Conservation (phyloP, 148 eudicot genomes). For the Vaccinium darrowii region DNA sequence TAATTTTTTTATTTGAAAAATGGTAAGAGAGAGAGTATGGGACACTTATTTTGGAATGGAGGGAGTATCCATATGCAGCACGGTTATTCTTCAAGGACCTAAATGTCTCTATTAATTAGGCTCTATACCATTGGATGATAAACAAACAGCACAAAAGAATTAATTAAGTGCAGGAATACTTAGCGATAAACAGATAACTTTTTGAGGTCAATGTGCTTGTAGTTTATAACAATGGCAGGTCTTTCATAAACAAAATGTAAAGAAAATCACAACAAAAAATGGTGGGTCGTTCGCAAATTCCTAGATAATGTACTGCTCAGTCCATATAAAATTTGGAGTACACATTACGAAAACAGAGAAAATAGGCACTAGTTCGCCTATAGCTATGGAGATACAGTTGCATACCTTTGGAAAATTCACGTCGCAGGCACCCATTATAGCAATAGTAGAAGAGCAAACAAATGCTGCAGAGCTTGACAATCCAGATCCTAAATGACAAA, state of each 20-base stretch:
- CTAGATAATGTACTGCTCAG: background rate
- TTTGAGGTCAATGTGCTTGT: background rate
- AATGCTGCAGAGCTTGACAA: conserved; percentile 97
- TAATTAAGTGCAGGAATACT: background rate
- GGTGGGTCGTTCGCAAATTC: background rate
- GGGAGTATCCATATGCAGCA: background rate
- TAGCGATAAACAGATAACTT: background rate
- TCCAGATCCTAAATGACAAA: conserved; percentile 67
- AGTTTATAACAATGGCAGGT: background rate
- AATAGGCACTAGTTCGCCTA: background rate
- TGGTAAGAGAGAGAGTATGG: too few relatives aligned
- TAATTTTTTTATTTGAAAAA: too few relatives aligned
- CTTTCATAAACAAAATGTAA: background rate
- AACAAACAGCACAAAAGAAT: background rate
- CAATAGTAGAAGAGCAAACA: conserved; percentile 95
- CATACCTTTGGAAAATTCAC: conserved; percentile 79
- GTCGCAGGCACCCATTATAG: conserved; percentile 81
- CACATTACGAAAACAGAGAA: background rate
- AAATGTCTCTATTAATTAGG: background rate
- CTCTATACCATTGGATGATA: background rate
- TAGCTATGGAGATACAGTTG: background rate
- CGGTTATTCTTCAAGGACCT: background rate
- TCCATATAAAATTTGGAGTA: background rate
- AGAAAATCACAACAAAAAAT: background rate
- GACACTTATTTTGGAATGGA: too few relatives aligned